Evolutionary conservation across 2,329 filamentous ascomycete species (phyloP).

Genomic region (Penicillium sp.): DNA sequence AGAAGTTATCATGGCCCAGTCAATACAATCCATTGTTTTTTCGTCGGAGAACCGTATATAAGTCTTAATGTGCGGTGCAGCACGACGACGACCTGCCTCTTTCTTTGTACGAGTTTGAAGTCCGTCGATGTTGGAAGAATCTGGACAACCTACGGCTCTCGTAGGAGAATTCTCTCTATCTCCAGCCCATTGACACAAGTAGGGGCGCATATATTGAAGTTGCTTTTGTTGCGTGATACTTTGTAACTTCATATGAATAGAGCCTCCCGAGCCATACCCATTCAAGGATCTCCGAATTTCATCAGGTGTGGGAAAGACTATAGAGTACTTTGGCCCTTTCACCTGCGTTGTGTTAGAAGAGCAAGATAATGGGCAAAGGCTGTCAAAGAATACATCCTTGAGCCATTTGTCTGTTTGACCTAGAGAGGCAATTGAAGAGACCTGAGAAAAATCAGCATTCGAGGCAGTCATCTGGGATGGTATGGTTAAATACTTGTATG

Average conservation of each 20-base stretch:
- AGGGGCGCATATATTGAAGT: constrained; percentile 64
- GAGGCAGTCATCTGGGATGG: neutral
- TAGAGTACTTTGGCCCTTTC: constrained; percentile 54
- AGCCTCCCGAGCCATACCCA: constrained; percentile 71
- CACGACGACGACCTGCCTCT: constrained; percentile 61
- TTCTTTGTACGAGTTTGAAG: constrained; percentile 13
- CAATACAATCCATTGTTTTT: constrained; percentile 48
- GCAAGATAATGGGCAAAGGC: constrained; percentile 27
- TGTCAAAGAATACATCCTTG: constrained; percentile 57
- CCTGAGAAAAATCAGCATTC: constrained; percentile 43
- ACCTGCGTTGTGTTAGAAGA: constrained; percentile 10
- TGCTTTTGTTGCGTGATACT: constrained; percentile 69
- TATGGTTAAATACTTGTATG: constrained; percentile 25
- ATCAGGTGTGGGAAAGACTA: constrained; percentile 76
- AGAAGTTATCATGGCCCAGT: constrained; percentile 86
- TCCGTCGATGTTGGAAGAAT: neutral
- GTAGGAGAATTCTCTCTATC: constrained; percentile 35
- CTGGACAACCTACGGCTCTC: neutral
- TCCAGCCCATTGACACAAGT: constrained; percentile 73
- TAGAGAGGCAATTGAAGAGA: constrained; percentile 80
- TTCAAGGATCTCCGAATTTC: constrained; percentile 74
- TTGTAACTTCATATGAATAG: constrained; percentile 77
- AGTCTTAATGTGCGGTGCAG: constrained; percentile 86
- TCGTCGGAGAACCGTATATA: constrained; percentile 63
- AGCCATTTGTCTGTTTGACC: constrained; percentile 70